phyloP scores from a whole-genome alignment of 768 basidiomycete genomes.

The Suillus ampliporus region DNA sequence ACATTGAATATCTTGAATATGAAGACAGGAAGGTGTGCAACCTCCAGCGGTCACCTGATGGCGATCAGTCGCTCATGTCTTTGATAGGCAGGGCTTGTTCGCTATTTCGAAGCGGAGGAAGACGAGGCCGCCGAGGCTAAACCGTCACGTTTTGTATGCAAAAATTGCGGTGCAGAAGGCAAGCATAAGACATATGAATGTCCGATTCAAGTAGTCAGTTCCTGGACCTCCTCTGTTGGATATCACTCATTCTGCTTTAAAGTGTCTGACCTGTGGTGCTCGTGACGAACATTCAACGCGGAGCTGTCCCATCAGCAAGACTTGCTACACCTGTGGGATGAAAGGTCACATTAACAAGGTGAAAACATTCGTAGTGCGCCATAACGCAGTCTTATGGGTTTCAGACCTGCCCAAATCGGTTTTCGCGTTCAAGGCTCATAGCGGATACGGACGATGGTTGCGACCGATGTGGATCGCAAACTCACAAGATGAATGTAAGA shows the following conservation, averaged over 20 bases:
- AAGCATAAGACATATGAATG: slow-evolving; percentile 74
- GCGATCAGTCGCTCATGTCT: slow-evolving; percentile 2
- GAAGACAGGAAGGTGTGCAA: slow-evolving; percentile 62
- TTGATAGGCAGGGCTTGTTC: slow-evolving; percentile 52
- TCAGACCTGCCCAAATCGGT: slow-evolving; percentile 77
- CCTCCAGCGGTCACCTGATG: background rate
- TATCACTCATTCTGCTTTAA: slow-evolving; percentile 7
- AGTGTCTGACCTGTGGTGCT: slow-evolving; percentile 85
- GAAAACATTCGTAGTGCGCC: background rate
- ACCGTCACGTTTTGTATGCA: slow-evolving; percentile 64
- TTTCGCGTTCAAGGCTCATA: slow-evolving; percentile 25
- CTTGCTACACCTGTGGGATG: slow-evolving; percentile 82
- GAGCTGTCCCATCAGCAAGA: slow-evolving; percentile 81
- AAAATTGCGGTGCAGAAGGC: slow-evolving; percentile 77
- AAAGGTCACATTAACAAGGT: slow-evolving; percentile 81
- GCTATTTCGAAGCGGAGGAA: slow-evolving; percentile 66
- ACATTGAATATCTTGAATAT: slow-evolving; percentile 81
- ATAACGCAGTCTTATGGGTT: slow-evolving; percentile 8
- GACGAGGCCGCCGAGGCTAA: slow-evolving; percentile 46
- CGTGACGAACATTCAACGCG: slow-evolving; percentile 80
- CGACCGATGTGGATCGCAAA: slow-evolving; percentile 68
- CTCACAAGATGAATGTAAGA: slow-evolving; percentile 69
- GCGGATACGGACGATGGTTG: slow-evolving; percentile 53
- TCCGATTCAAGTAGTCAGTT: slow-evolving; percentile 70
- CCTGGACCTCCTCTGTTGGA: background rate